A percentile compares a stretch with the other conserved stretches of the same genome.
Evolutionary conservation across 176 grass and related monocot genomes (phyloP).

Genomic region (Chrysopogon serrulatus): DNA sequence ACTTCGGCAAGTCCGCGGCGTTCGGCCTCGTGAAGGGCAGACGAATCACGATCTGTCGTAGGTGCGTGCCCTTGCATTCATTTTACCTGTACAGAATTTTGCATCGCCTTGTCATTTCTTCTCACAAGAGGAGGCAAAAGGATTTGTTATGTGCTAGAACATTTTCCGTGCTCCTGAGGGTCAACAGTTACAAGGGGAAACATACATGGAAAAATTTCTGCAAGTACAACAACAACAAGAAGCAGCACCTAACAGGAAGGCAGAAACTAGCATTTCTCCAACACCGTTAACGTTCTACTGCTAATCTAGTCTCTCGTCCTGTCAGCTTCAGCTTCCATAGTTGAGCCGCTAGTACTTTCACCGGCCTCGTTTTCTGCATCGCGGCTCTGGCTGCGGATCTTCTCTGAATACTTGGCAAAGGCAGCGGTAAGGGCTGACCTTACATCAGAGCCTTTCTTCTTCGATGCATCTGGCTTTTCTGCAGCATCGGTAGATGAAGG

Average conservation of each 20-base stretch:
- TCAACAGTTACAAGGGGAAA: neutral
- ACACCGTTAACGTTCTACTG: neutral
- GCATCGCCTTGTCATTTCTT: neutral
- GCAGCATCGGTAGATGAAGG: neutral
- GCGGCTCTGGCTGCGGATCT: constrained; percentile 37
- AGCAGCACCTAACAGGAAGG: neutral
- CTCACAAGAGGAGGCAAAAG: neutral
- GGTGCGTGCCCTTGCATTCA: too few relatives aligned
- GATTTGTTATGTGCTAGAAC: neutral
- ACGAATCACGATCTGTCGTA: too few relatives aligned
- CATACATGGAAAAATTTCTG: neutral
- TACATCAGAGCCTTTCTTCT: constrained; percentile 47
- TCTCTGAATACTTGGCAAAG: constrained; percentile 81
- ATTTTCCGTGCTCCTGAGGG: neutral
- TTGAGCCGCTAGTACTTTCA: constrained; percentile 4
- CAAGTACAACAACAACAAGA: constrained; percentile 5
- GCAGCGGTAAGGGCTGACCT: constrained; percentile 66
- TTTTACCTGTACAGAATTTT: neutral
- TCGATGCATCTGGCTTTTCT: constrained; percentile 5
- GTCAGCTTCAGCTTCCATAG: constrained; percentile 39
- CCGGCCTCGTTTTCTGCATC: constrained; percentile 16
- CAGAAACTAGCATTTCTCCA: neutral
- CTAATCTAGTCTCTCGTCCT: constrained; percentile 19
- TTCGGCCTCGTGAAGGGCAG: too few relatives aligned
- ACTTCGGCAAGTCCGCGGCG: too few relatives aligned